Base-by-base conservation (phyloP, 208 protist genomes). In the Paratrypanosoma confusum region DNA sequence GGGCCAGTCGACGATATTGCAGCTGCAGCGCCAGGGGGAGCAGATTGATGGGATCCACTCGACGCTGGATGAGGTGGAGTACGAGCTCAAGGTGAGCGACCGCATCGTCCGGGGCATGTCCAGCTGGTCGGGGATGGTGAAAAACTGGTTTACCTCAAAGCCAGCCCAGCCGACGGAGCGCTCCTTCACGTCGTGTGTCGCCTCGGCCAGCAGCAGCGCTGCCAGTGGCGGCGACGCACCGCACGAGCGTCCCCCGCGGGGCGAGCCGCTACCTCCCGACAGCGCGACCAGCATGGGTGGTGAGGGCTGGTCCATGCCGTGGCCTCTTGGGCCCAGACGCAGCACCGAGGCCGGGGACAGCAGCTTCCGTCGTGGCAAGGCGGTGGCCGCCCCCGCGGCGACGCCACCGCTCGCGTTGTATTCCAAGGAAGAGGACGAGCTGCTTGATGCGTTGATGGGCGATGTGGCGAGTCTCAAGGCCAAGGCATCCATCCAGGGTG, bases 1-100 rank as follows among this genome's bases (percentile, higher is more conserved):
- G 5, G 46, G 54, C 0, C 3, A 17, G 5, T 5, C 26, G 16
- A 39, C 34, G 6, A 47, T 32, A 13, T 18, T 20, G 0, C 26
- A 42, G 13, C 37, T 61, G 21, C 36, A 44, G 29, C 8, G 31
- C 14, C 54, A 61, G 20, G 54, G 54, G 21, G 54, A 61, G 25
- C 23, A 47, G 28, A 0, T 61, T 16, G 29, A 40, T 1, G 23
- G 18, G 4, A 61, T 61, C 14, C 16, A 31, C 8, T 23, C 5
- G 11, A 25, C 45, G 3, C 22, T 61, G 1, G 27, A 47, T 16
- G 17, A 36, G n/a, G 20, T 55, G 4, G 45, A 61, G n/a, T 1
- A 48, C 3, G 26, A 61, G 16, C 24, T 61, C 8, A 16, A 20
- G 18, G 3, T 13, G 13, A 54, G 54, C 31, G 45, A 61, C 29